Conservation (phyloP, 2,329 filamentous ascomycete species). For the Scedosporium aurantiacum region DNA sequence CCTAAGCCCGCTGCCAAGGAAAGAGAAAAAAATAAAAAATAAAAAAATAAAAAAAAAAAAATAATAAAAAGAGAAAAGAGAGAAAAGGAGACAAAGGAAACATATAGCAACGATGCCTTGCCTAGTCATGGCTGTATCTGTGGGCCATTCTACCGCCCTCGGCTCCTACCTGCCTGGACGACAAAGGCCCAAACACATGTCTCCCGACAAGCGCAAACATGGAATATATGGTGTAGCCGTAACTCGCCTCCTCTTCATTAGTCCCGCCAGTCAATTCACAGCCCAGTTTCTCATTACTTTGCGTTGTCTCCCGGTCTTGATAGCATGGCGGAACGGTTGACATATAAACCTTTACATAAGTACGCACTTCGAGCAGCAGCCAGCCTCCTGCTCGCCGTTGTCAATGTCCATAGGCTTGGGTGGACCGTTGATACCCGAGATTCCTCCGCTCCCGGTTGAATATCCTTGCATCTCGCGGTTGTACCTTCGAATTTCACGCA, state of each 20-base stretch:
- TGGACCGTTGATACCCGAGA: constrained; percentile 49
- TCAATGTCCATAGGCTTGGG: constrained; percentile 70
- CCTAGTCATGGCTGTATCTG: background rate
- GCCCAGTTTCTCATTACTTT: background rate
- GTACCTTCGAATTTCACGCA: constrained; percentile 93
- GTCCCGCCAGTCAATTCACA: background rate
- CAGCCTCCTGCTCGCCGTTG: constrained; percentile 53
- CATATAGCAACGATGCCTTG: constrained; percentile 2
- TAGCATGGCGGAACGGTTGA: background rate
- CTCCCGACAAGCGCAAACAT: background rate
- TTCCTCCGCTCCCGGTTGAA: constrained; percentile 56
- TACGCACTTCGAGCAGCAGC: constrained; percentile 78
- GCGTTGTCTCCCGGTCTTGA: background rate
- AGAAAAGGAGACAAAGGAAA: constrained; percentile 5
- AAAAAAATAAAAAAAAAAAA: constrained; percentile 6
- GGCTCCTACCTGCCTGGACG: background rate
- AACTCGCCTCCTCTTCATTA: background rate
- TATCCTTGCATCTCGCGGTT: constrained; percentile 97
- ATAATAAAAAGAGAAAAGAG: background rate
- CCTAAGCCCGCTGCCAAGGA: constrained; percentile 14
- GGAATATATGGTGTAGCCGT: background rate
- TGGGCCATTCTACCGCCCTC: background rate
- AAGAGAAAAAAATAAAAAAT: constrained; percentile 5
- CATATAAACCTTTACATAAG: constrained; percentile 58
- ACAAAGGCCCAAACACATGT: background rate